These are phyloP conservation scores for Phalaenopsis equestris DNA, from an alignment of 106 monocot species.

Conservation along the genomic window DNA sequence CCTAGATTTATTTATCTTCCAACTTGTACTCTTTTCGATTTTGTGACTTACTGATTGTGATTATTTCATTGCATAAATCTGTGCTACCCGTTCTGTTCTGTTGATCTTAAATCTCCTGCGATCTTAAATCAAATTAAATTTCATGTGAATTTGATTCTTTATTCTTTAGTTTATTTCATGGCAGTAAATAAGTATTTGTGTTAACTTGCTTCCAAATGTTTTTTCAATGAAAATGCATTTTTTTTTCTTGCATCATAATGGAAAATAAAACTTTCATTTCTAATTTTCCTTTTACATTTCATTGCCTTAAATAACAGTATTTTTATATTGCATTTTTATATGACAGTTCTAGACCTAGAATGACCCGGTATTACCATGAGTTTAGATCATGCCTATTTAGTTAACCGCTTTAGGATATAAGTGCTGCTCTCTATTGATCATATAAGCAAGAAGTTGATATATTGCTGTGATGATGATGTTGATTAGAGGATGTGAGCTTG, in stretches of 20 bases:
- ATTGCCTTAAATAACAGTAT: too few relatives aligned
- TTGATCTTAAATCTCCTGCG: background rate
- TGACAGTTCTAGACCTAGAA: too few relatives aligned
- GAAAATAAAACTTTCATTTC: background rate
- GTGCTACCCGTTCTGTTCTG: background rate
- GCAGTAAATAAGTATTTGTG: background rate
- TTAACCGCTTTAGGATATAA: too few relatives aligned
- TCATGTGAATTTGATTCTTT: background rate
- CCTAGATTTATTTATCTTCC: too few relatives aligned
- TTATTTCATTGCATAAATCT: background rate
- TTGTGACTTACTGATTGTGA: too few relatives aligned
- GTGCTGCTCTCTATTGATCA: too few relatives aligned
- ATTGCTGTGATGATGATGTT: too few relatives aligned
- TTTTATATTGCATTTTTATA: background rate
- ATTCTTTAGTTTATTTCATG: background rate
- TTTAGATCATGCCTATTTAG: too few relatives aligned
- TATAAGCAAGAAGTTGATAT: too few relatives aligned
- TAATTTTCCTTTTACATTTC: background rate
- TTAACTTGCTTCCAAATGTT: background rate
- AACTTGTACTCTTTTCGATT: too few relatives aligned
- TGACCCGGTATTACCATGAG: too few relatives aligned
- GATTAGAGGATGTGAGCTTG: too few relatives aligned
- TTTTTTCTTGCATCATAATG: background rate
- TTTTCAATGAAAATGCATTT: background rate
- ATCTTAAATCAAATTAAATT: background rate